Percentiles rank a stretch among this genome's conserved stretches.
phyloP scores from a whole-genome alignment of 306 rosid species.

The Trichosanthes cucumerina region DNA sequence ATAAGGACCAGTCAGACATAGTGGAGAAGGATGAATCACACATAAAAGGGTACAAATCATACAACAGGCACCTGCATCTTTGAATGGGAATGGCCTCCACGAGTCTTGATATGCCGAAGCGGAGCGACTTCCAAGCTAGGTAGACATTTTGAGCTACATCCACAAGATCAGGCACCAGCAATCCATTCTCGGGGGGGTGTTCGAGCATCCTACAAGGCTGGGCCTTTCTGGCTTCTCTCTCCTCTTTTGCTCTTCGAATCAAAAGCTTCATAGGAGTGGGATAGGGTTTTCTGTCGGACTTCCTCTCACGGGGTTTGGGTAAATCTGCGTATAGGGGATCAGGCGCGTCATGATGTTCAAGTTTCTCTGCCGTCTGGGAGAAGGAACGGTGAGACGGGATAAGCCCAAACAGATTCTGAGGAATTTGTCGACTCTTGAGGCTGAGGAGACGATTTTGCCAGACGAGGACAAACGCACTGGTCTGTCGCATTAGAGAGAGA shows the following conservation, averaged over 20 bases:
- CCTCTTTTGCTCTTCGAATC: constrained; percentile 55
- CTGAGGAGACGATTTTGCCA: neutral
- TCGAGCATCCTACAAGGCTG: constrained; percentile 53
- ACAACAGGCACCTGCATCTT: constrained; percentile 41
- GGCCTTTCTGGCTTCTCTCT: constrained; percentile 47
- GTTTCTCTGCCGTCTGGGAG: neutral
- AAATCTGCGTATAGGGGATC: constrained; percentile 40
- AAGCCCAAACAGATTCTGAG: neutral
- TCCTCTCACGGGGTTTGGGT: constrained; percentile 35
- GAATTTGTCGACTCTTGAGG: neutral
- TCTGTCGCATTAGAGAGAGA: neutral
- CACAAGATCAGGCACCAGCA: constrained; percentile 63
- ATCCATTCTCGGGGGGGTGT: constrained; percentile 61
- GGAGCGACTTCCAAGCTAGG: constrained; percentile 38
- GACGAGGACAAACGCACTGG: neutral
- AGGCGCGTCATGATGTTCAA: neutral
- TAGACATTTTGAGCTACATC: constrained; percentile 54
- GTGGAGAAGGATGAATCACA: neutral
- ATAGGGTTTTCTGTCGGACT: constrained; percentile 61
- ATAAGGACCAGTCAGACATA: neutral
- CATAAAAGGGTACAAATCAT: neutral
- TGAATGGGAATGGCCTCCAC: constrained; percentile 40
- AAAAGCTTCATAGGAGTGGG: constrained; percentile 67
- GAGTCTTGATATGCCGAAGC: constrained; percentile 37
- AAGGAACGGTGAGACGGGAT: neutral